These are phyloP conservation scores for Rhodofomes roseus DNA, from an alignment of 1,284 basidiomycete genomes.

Conservation along the genomic window DNA sequence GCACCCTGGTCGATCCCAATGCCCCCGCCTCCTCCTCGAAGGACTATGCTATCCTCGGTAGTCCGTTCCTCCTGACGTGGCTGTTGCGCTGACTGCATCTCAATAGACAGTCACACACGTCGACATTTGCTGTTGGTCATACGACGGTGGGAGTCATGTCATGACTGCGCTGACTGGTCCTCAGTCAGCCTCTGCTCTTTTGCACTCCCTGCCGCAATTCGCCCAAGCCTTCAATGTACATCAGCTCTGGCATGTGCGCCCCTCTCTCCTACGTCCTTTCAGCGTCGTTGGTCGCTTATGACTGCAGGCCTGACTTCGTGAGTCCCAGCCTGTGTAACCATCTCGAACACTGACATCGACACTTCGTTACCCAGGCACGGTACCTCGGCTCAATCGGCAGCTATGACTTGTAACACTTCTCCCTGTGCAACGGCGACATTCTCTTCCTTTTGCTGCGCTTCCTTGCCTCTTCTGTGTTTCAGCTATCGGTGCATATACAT, in stretches of 20 bases:
- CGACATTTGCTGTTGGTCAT: too few relatives aligned
- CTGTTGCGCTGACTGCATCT: too few relatives aligned
- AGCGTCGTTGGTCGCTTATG: too few relatives aligned
- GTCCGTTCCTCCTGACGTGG: too few relatives aligned
- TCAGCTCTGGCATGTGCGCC: too few relatives aligned
- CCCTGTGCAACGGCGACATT: background rate
- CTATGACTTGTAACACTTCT: background rate
- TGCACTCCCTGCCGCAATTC: too few relatives aligned
- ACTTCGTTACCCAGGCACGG: background rate
- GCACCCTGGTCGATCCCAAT: background rate
- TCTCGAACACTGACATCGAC: background rate
- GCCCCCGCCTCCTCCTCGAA: background rate
- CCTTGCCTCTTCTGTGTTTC: background rate
- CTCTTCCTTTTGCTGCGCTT: background rate
- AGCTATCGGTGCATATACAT: background rate
- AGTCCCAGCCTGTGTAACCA: background rate
- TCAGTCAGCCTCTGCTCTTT: too few relatives aligned
- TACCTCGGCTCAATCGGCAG: background rate
- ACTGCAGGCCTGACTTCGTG: background rate
- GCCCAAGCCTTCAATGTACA: too few relatives aligned
- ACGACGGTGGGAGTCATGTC: background rate
- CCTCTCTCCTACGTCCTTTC: too few relatives aligned
- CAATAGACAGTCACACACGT: too few relatives aligned
- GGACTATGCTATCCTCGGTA: too few relatives aligned
- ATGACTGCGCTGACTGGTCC: too few relatives aligned